Percentiles rank a stretch among this genome's conserved stretches.
These are phyloP conservation scores for Pyrenophora tritici-repentis DNA, from an alignment of 2,329 filamentous ascomycete genomes.

Conservation along the genomic window DNA sequence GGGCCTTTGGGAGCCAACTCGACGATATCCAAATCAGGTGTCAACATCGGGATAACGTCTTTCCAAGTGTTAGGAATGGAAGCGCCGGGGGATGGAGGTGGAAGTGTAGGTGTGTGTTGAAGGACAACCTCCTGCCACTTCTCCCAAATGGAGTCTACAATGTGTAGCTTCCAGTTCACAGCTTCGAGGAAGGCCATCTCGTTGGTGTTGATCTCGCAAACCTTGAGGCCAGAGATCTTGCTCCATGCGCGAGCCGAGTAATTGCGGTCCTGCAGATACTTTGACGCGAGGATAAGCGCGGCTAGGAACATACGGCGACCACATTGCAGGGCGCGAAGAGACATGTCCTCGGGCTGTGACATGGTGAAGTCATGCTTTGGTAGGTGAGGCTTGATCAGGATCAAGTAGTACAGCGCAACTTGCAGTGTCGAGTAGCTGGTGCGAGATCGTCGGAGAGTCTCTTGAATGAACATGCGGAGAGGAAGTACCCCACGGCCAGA, in stretches of 20 bases:
- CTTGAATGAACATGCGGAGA: conserved; percentile 94
- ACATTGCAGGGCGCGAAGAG: conserved; percentile 84
- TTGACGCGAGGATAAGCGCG: conserved; percentile 92
- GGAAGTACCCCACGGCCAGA: conserved; percentile 79
- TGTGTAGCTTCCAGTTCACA: conserved; percentile 93
- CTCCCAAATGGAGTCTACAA: conserved; percentile 85
- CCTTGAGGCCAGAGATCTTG: conserved; percentile 96
- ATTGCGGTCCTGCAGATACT: conserved; percentile 97
- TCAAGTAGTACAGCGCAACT: conserved; percentile 93
- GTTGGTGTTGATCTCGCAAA: conserved; percentile 93
- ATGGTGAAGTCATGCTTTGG: conserved; percentile 82
- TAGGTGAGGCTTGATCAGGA: conserved; percentile 89
- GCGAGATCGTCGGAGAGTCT: conserved; percentile 90
- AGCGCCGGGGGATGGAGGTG: conserved; percentile 47
- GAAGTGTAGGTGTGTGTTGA: conserved; percentile 72
- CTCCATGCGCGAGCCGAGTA: conserved; percentile 98
- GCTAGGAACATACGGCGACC: conserved; percentile 97
- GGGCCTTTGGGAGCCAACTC: conserved; percentile 45
- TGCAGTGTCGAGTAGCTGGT: conserved; percentile 98
- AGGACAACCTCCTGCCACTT: conserved; percentile 93
- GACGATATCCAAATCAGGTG: conserved; percentile 60
- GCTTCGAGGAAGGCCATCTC: conserved; percentile 89
- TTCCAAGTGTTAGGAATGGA: conserved; percentile 51
- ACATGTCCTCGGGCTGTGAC: conserved; percentile 78
- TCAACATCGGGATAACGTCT: conserved; percentile 59